Conservation (phyloP, 306 rosid species). For the barrel medic (Medicago truncatula) region DNA sequence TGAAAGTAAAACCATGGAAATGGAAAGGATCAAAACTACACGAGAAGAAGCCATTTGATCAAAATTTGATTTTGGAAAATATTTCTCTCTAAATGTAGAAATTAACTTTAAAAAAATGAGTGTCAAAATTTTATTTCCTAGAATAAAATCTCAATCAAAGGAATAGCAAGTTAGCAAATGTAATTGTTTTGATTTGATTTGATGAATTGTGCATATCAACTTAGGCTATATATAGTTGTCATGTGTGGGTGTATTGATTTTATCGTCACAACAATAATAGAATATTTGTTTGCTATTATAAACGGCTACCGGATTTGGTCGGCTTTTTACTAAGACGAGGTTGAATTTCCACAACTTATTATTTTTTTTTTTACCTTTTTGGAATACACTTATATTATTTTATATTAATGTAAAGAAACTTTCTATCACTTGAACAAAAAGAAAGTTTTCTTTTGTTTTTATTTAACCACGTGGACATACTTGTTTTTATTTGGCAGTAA, state of each 20-base stretch:
- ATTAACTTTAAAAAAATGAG: neutral
- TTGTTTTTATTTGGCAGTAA: too few species aligned
- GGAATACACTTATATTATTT: too few species aligned
- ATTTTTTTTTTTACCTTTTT: too few species aligned
- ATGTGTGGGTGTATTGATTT: conserved; percentile 9
- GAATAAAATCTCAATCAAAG: neutral
- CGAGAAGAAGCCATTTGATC: conserved; percentile 49
- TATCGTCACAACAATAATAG: neutral
- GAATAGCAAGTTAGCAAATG: neutral
- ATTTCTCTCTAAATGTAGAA: neutral
- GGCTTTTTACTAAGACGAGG: conserved; percentile 31
- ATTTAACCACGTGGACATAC: neutral
- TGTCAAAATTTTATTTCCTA: neutral
- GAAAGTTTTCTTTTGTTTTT: neutral
- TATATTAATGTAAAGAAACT: neutral
- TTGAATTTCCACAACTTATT: neutral
- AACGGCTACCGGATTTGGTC: conserved; percentile 39
- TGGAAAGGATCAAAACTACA: conserved; percentile 21
- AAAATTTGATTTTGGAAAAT: neutral
- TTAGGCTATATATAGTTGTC: conserved; percentile 28
- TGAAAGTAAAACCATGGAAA: conserved; percentile 45
- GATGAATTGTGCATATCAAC: conserved; percentile 30
- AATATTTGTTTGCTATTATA: neutral
- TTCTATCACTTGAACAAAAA: too few species aligned
- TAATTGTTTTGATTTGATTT: neutral